Evolutionary conservation across 768 basidiomycete species (phyloP).

Genomic region (Hygrophorus pudorinus): DNA sequence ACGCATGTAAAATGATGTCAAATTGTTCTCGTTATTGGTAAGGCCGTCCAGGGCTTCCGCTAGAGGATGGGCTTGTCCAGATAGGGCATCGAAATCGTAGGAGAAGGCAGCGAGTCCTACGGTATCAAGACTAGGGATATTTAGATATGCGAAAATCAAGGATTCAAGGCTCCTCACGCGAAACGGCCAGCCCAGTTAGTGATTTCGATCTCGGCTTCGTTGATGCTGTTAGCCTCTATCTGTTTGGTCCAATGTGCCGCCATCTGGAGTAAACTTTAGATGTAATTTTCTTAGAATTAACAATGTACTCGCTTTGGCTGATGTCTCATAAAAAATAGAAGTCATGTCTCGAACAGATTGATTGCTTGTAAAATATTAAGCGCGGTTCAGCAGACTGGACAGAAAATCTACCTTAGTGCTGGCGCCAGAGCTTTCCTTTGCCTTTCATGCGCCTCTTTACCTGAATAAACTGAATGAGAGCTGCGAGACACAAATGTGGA

Average conservation of each 20-base stretch:
- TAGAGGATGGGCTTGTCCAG: constrained; percentile 36
- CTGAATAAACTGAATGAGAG: constrained; percentile 18
- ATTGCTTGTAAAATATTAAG: constrained; percentile 22
- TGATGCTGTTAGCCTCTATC: constrained; percentile 29
- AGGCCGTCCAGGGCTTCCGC: constrained; percentile 46
- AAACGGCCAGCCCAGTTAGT: constrained; percentile 53
- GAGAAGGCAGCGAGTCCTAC: constrained; percentile 54
- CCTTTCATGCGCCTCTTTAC: constrained; percentile 45
- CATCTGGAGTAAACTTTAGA: constrained; percentile 12
- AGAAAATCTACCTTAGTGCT: constrained; percentile 37
- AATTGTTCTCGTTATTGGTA: constrained; percentile 49
- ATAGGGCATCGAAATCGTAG: constrained; percentile 49
- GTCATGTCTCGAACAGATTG: constrained; percentile 44
- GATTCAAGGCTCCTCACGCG: constrained; percentile 30
- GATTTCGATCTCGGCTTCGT: constrained; percentile 40
- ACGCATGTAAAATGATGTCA: constrained; percentile 53
- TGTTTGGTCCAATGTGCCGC: constrained; percentile 39
- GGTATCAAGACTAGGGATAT: constrained; percentile 38
- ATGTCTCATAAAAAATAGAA: constrained; percentile 45
- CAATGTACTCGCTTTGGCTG: constrained; percentile 22
- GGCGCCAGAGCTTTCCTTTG: constrained; percentile 45
- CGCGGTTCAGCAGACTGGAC: constrained; percentile 1
- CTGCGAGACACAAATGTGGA: neutral
- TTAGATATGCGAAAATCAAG: constrained; percentile 2
- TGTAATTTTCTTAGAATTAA: neutral